Percentiles rank a stretch among this genome's conserved stretches.
phyloP scores from a whole-genome alignment of 768 basidiomycete species.

The Lentinula edodes region DNA sequence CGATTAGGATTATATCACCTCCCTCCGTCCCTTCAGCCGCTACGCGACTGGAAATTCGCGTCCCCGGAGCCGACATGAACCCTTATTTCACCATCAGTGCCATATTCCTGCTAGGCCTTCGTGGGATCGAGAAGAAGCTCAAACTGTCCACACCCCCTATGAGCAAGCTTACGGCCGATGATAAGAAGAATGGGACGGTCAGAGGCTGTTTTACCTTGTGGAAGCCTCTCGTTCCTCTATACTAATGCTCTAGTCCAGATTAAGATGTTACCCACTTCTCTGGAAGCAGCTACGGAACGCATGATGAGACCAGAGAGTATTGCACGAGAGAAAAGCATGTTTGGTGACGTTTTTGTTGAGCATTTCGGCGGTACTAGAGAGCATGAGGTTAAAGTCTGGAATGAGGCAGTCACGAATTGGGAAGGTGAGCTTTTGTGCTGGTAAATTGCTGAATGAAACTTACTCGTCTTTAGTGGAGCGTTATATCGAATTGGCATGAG shows the following conservation, averaged over 20 bases:
- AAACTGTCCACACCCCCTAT: slow-evolving; percentile 69
- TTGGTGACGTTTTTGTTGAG: slow-evolving; percentile 89
- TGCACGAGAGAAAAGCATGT: slow-evolving; percentile 67
- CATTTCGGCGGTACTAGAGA: slow-evolving; percentile 95
- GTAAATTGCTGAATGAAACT: slow-evolving; percentile 1
- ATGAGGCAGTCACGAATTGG: slow-evolving; percentile 90
- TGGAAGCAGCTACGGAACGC: slow-evolving; percentile 71
- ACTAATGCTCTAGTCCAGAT: slow-evolving; percentile 37
- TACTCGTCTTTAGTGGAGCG: slow-evolving; percentile 55
- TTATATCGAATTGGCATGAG: slow-evolving; percentile 74
- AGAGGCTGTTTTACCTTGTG: slow-evolving; percentile 10
- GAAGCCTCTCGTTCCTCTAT: slow-evolving; percentile 27
- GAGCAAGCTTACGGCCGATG: slow-evolving; percentile 47
- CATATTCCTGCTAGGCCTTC: slow-evolving; percentile 80
- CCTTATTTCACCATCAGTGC: slow-evolving; percentile 86
- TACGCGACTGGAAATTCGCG: slow-evolving; percentile 88
- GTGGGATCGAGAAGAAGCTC: slow-evolving; percentile 80
- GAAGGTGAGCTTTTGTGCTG: slow-evolving; percentile 56
- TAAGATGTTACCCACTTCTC: slow-evolving; percentile 68
- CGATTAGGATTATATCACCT: slow-evolving; percentile 87
- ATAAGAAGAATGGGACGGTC: slow-evolving; percentile 53
- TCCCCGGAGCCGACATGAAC: slow-evolving; percentile 97
- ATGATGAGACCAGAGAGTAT: slow-evolving; percentile 79
- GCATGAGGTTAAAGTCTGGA: slow-evolving; percentile 84
- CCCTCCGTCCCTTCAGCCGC: slow-evolving; percentile 78